Conservation (phyloP, 257 asterid genomes). For the Nicotiana tabacum region DNA sequence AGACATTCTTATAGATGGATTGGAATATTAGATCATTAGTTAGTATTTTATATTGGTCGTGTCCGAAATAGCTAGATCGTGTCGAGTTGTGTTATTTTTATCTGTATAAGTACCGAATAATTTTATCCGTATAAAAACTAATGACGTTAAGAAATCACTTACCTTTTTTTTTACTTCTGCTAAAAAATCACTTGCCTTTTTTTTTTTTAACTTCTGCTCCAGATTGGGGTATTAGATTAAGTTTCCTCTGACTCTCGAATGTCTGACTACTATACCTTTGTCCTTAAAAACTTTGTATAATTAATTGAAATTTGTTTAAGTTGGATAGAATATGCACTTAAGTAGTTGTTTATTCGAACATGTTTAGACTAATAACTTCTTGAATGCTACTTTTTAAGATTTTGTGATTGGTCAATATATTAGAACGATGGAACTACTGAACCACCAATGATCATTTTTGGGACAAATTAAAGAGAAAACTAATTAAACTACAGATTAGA, state of each 20-base stretch:
- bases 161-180: background rate
- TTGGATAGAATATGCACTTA: background rate
- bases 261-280: background rate
- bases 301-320: background rate
- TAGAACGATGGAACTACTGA: constrained; percentile 6
- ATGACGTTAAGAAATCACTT: no score
- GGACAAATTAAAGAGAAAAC: background rate
- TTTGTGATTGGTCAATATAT: background rate
- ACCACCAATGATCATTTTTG: constrained; percentile 1
- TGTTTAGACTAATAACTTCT: background rate
- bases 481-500: background rate
- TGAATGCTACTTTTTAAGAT: background rate
- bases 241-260: background rate
- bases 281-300: background rate
- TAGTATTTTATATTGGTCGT: no score
- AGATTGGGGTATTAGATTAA: background rate
- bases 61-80: no score
- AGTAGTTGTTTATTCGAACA: background rate
- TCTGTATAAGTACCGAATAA: background rate
- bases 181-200: background rate
- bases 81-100: no score
- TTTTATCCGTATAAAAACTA: background rate
- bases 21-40: background rate
- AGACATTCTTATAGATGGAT: constrained; percentile 12
- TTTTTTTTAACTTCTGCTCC: background rate